A percentile compares a stretch with the other conserved stretches of the same genome.
These are phyloP conservation scores for Castanea mollissima DNA, from an alignment of 306 rosid genomes.

Conservation along the genomic window DNA sequence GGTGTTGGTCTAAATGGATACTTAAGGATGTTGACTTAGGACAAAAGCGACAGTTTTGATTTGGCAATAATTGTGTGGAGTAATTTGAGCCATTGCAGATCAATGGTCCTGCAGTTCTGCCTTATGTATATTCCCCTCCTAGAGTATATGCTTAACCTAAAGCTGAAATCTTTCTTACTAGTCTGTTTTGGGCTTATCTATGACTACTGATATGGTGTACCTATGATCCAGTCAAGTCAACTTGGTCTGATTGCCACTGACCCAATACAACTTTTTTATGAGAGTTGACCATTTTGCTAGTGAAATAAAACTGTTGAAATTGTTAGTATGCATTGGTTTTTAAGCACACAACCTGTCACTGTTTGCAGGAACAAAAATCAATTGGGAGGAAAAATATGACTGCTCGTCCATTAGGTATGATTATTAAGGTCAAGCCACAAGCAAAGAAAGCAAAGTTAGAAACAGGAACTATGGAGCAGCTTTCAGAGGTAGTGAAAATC, in stretches of 20 bases:
- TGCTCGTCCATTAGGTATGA: slow-evolving; percentile 50
- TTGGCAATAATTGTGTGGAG: background rate
- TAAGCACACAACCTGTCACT: slow-evolving; percentile 8
- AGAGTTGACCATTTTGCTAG: background rate
- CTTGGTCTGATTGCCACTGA: background rate
- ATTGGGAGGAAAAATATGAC: slow-evolving; percentile 53
- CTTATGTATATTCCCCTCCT: background rate
- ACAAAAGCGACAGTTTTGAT: background rate
- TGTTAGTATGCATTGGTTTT: slow-evolving; percentile 6
- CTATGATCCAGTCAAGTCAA: background rate
- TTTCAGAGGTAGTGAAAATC: slow-evolving; percentile 20
- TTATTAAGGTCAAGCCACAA: slow-evolving; percentile 76
- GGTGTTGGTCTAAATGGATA: background rate
- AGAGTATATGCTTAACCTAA: background rate
- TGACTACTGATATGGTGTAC: no score
- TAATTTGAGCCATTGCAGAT: background rate
- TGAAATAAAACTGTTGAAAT: background rate
- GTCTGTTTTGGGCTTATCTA: no score
- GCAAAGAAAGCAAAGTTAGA: slow-evolving; percentile 70
- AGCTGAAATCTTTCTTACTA: background rate
- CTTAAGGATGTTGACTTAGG: background rate
- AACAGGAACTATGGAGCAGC: slow-evolving; percentile 33
- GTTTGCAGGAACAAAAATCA: slow-evolving; percentile 60
- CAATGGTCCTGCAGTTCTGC: background rate
- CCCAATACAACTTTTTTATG: background rate